phyloP scores from a whole-genome alignment of 1,284 basidiomycete genomes.

The Pterulicium gracile region DNA sequence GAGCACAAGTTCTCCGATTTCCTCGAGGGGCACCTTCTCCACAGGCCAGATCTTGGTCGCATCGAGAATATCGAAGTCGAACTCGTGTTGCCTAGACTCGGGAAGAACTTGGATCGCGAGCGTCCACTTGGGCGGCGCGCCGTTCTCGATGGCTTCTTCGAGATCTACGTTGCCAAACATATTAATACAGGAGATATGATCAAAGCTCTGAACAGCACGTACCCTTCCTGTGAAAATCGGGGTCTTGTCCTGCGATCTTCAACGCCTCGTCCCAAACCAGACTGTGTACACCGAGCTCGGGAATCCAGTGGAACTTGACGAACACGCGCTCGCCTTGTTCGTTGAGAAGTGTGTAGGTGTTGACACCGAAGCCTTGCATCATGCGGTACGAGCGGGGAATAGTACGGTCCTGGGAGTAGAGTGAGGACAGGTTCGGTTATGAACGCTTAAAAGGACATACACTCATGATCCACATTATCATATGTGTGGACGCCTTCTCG shows the following conservation, averaged over 20 bases:
- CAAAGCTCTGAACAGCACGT: too few species aligned
- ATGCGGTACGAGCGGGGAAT: conserved; percentile 74
- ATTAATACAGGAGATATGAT: not conserved
- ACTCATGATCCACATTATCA: conserved; percentile 78
- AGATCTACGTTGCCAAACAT: too few species aligned
- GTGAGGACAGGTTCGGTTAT: conserved; percentile 46
- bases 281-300: conserved; percentile 73
- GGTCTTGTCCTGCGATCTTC: conserved; percentile 73
- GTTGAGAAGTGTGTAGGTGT: conserved; percentile 70
- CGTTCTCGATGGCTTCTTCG: conserved; percentile 63
- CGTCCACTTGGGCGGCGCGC: conserved; percentile 63
- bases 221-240: conserved; percentile 29
- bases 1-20: conserved; percentile 68
- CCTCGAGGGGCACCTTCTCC: conserved; percentile 62
- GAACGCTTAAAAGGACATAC: too few species aligned
- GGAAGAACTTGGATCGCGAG: conserved; percentile 69
- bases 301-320: conserved; percentile 81
- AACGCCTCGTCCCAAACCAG: conserved; percentile 83
- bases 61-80: conserved; percentile 79
- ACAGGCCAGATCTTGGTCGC: conserved; percentile 81
- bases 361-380: conserved; percentile 84
- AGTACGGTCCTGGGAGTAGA: conserved; percentile 12
- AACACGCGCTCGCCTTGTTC: conserved; percentile 55
- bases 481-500: conserved; percentile 47
- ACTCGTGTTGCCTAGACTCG: conserved; percentile 55